Evolutionary conservation across 2,329 filamentous ascomycete species (phyloP).

Genomic region (Venturia oleaginea): DNA sequence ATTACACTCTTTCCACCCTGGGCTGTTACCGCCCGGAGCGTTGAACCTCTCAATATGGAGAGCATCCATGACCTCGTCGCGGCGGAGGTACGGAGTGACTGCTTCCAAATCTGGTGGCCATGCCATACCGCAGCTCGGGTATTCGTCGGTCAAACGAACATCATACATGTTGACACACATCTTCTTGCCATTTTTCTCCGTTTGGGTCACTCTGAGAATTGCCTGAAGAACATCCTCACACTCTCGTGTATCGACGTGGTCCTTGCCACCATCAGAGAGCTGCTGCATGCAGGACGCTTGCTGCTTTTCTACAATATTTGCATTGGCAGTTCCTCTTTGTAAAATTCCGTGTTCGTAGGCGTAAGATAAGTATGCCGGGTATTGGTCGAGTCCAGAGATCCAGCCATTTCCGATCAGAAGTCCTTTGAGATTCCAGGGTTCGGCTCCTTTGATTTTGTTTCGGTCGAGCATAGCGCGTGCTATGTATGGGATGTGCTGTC

Average conservation of each 20-base stretch:
- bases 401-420: conserved; percentile 95
- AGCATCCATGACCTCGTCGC: conserved; percentile 66
- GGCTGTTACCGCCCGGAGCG: conserved; percentile 54
- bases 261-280: conserved; percentile 48
- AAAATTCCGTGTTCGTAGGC: conserved; percentile 70
- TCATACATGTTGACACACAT: conserved; percentile 96
- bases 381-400: conserved; percentile 87
- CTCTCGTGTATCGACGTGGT: conserved; percentile 55
- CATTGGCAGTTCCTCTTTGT: conserved; percentile 53
- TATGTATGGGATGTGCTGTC: conserved; percentile 95
- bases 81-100: conserved; percentile 77
- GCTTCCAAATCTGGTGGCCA: conserved; percentile 82
- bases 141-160: conserved; percentile 70
- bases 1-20: conserved; percentile 87
- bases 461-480: conserved; percentile 82
- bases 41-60: conserved; percentile 61
- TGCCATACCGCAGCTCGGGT: conserved; percentile 87
- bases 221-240: conserved; percentile 73
- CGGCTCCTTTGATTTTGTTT: conserved; percentile 41
- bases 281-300: conserved; percentile 58
- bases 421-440: conserved; percentile 70
- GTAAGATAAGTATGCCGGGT: conserved; percentile 74
- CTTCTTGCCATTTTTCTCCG: conserved; percentile 26
- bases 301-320: conserved; percentile 57
- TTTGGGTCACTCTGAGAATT: conserved; percentile 56